Evolutionary conservation across 176 grass and related monocot genomes (phyloP).

Genomic region (Thalia dealbata): DNA sequence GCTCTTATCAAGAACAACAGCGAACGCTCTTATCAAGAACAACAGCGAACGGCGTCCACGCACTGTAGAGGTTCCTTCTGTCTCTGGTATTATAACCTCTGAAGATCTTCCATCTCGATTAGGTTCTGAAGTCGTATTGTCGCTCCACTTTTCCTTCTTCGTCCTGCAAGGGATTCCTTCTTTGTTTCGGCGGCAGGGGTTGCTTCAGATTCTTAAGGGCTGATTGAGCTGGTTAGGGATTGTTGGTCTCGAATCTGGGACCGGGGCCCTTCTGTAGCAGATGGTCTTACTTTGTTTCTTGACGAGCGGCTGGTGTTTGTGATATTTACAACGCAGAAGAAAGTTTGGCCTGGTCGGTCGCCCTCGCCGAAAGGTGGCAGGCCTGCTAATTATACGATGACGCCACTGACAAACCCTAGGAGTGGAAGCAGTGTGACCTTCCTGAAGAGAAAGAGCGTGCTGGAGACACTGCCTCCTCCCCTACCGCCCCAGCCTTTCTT

Average conservation of each 20-base stretch:
- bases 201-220: background rate
- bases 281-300: background rate
- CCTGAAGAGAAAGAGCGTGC: conserved; percentile 19
- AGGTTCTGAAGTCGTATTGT: background rate
- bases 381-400: background rate
- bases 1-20: no score
- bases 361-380: conserved; percentile 22
- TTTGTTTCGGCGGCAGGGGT: background rate
- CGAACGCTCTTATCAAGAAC: no score
- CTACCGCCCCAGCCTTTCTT: conserved; percentile 27
- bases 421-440: conserved; percentile 21
- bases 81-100: background rate
- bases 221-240: background rate
- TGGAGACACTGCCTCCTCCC: conserved; percentile 8
- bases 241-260: background rate
- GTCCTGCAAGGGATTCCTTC: background rate
- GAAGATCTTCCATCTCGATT: background rate
- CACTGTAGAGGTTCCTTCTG: background rate
- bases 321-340: conserved; percentile 87
- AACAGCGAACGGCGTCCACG: no score
- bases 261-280: no score
- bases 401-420: conserved; percentile 23
- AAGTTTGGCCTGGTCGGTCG: conserved; percentile 38
- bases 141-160: background rate
- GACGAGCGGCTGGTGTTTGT: conserved; percentile 12